Evolutionary conservation across 176 grass and related monocot genomes (phyloP), one percentile per base, ranked within the genome.

Genomic region (Musa troglodytarum): DNA sequence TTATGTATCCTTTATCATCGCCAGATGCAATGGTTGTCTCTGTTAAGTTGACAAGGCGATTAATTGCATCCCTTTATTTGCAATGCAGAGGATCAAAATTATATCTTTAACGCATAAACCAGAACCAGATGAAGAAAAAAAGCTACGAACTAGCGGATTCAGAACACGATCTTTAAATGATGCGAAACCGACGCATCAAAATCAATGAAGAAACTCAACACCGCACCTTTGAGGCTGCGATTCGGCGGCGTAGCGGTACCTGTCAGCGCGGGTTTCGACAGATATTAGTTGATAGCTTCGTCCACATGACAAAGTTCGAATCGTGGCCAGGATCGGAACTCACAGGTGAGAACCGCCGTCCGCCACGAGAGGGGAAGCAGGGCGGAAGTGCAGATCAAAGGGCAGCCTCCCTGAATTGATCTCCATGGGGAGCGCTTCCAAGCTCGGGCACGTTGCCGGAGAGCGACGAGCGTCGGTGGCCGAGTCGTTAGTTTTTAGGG

Each of bases 1-100:
- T 99, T 57, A 94, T 94, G 78, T 80, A 99, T 25, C 95, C 86
- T 74, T 91, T 88, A 84, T 99, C 95, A 16, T 99, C 90, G 65
- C 95, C 88, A 54, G 95, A 91, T 75, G 90, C 90, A 77, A 98
- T 58, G 24, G 74, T 87, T 49, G 84, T 87, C 82, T 98, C 95
- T 50, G 90, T 91, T 86, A 98, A 89, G 87, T 82, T 87, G 58
- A 94, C 78, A 53, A 99, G 63, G 67, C 95, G 80, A 74, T 94
- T 94, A 73, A 99, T 87, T 21, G 80, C 72, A 17, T 91, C 77
- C 79, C 95, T 94, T 66, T 64, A 24, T 63, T 24, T 28, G 52
- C 20, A 52, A 9, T 20, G 3, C 1, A 63, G 9, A 63, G 52
- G 16, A 8, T 43, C 34, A 34, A 68, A 43, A 12, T 8, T 12